Conservation (phyloP, 2,329 filamentous ascomycete genomes). For the Cercospora sojina region DNA sequence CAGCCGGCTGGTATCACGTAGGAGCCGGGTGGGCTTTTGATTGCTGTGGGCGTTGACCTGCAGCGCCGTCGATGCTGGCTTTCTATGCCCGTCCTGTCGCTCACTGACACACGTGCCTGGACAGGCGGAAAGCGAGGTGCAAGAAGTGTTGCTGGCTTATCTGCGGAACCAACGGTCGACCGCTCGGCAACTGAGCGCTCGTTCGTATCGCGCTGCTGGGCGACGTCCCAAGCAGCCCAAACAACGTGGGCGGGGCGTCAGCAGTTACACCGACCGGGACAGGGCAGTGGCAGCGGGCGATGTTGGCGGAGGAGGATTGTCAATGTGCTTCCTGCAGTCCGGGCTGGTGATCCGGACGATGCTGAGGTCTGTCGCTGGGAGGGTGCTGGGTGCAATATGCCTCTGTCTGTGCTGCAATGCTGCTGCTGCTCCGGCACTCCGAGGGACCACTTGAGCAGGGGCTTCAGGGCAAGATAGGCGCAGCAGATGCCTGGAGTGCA, state of each 20-base stretch:
- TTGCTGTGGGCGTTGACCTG: conserved; percentile 6
- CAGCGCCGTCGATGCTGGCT: conserved; percentile 2
- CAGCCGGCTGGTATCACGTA: not conserved
- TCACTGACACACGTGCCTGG: not conserved
- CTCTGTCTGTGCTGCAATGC: not conserved
- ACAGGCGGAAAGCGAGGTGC: not conserved
- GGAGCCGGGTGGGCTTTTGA: not conserved
- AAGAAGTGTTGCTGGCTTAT: conserved; percentile 4
- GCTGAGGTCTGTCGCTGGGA: not conserved
- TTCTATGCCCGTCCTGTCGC: not conserved
- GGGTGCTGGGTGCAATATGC: not conserved
- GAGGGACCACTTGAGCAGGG: not conserved
- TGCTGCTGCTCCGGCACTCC: not conserved
- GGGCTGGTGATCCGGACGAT: not conserved
- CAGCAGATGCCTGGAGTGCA: not conserved
- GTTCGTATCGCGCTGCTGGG: conserved; percentile 1
- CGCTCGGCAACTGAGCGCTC: not conserved
- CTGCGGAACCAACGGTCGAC: not conserved
- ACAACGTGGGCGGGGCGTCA: not conserved
- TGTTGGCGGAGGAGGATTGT: not conserved
- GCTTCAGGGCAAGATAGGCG: not conserved
- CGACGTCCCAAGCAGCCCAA: not conserved
- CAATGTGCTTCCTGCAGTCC: not conserved
- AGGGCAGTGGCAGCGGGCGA: not conserved
- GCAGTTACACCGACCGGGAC: not conserved